Percentiles rank a stretch among this genome's conserved stretches.
Conservation (phyloP, 805 yeast species). For the Candida patagonica region DNA sequence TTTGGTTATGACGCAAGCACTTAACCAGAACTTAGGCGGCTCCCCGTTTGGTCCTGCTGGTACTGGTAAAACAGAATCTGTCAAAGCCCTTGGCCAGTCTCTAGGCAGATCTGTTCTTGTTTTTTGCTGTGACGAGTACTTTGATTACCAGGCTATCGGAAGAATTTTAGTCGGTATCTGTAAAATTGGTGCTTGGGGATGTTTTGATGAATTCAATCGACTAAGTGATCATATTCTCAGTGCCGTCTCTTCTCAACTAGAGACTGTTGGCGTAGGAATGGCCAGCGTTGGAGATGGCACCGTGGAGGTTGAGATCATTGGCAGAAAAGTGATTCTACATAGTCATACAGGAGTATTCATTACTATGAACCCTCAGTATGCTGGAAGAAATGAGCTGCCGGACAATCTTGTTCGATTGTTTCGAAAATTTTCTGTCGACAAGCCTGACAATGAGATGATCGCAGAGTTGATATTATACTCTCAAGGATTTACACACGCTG, state of each 20-base stretch:
- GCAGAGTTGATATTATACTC: constrained; percentile 64
- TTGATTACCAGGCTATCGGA: constrained; percentile 71
- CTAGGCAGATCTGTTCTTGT: constrained; percentile 77
- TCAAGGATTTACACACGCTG: constrained; percentile 54
- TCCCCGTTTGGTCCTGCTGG: constrained; percentile 96
- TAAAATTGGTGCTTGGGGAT: constrained; percentile 85
- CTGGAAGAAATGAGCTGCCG: constrained; percentile 75
- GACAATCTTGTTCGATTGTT: constrained; percentile 77
- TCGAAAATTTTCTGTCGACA: constrained; percentile 61
- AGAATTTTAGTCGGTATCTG: constrained; percentile 72
- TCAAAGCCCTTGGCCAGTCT: constrained; percentile 72
- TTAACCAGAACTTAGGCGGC: constrained; percentile 71
- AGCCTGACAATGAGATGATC: constrained; percentile 62
- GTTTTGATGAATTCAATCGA: constrained; percentile 92
- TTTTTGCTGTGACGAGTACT: constrained; percentile 85
- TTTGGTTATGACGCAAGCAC: constrained; percentile 62
- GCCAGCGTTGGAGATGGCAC: constrained; percentile 1
- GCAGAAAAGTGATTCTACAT: constrained; percentile 15
- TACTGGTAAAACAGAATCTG: constrained; percentile 89
- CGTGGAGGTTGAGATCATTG: constrained; percentile 20
- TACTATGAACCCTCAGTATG: constrained; percentile 85
- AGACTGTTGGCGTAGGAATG: constrained; percentile 49
- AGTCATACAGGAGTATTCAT: constrained; percentile 56
- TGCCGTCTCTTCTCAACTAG: constrained; percentile 77
- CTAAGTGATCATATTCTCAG: constrained; percentile 62